Percentiles rank a stretch among this genome's conserved stretches.
Conservation (phyloP, 2,329 filamentous ascomycete species). For the Arthrobotrys sphaeroides region DNA sequence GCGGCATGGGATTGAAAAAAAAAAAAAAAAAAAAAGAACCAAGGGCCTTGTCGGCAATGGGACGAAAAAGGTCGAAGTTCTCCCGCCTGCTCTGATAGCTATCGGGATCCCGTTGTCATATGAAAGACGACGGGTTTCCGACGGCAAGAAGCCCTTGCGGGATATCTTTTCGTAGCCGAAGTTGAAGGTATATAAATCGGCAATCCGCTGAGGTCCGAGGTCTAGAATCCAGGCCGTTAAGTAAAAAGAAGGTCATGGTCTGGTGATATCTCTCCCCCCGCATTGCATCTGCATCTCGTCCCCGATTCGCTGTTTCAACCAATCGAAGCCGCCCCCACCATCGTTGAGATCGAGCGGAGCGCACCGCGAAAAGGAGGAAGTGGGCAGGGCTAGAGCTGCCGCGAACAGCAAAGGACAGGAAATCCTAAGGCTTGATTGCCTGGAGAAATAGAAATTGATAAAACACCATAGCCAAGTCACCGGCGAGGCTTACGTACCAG, state of each 20-base stretch:
- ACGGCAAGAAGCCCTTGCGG: background rate
- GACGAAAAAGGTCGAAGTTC: constrained; percentile 27
- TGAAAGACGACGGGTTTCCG: constrained; percentile 20
- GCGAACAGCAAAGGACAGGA: constrained; percentile 25
- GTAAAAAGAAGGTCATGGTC: constrained; percentile 28
- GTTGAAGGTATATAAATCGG: background rate
- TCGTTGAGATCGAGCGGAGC: constrained; percentile 43
- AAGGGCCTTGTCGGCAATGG: constrained; percentile 39
- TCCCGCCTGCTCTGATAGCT: constrained; percentile 16
- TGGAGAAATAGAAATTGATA: constrained; percentile 28
- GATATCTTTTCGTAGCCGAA: constrained; percentile 32
- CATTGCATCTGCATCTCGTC: constrained; percentile 29
- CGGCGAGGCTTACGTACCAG: constrained; percentile 18
- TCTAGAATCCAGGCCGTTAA: background rate
- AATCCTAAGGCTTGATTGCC: constrained; percentile 17
- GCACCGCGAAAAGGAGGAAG: constrained; percentile 38
- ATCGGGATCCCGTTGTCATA: constrained; percentile 34
- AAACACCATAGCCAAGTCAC: constrained; percentile 21
- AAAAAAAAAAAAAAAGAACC: too few species aligned
- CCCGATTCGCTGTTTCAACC: constrained; percentile 24
- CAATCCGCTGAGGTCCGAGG: background rate
- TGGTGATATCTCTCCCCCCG: constrained; percentile 24
- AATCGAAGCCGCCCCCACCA: constrained; percentile 33
- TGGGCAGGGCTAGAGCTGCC: constrained; percentile 49
- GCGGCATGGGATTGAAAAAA: constrained; percentile 11